Evolutionary conservation across 768 basidiomycete genomes (phyloP), one percentile per base, ranked within the genome.

Genomic region (Podaxis sp.): DNA sequence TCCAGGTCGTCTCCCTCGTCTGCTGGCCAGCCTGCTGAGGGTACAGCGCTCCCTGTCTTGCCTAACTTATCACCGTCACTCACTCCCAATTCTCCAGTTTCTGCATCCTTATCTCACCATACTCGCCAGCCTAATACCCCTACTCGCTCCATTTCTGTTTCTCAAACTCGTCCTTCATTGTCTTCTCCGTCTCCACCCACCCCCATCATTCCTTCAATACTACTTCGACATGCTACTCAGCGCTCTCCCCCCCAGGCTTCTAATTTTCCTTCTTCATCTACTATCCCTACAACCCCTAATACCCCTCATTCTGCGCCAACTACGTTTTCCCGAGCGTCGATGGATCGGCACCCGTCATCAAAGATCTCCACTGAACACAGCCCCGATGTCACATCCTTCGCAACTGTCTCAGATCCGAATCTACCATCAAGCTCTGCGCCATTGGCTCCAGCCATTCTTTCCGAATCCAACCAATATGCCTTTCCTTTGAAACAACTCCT

Each of bases 151-250:
- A 47, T 2, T 27, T 47, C 60, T 19, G 33, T n/a, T 22, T 47
- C 46, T 8, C 43, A 50, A 17, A 29, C 15, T 62, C 61, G 54
- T 25, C 61, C 61, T 8, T 62, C 55, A 4, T 25, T 62, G 37
- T 56, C 61, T 36, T 62, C 33, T 49, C 61, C 61, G 2, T 62
- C 54, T 25, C 61, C 61, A 25, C 61, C 61, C 5, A 56, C 61
- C 11, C 55, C 61, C 3, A 56, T 62, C 37, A 55, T 56, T 51
- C 61, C 61, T 12, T 62, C 61, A 17, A 62, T 62, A 55, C 54
- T 55, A 33, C 61, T 56, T 50, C 55, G 61, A 27, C 53, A 62
- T 49, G 61, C 61, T 29, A 62, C 61, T 4, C 61, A 62, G 29
- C 61, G 29, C 47, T 47, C 60, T 1, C 40, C 53, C 5, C 33